Evolutionary conservation across 148 eudicot species (phyloP), one percentile per base, ranked within the genome.

Genomic region (Spergularia marina): DNA sequence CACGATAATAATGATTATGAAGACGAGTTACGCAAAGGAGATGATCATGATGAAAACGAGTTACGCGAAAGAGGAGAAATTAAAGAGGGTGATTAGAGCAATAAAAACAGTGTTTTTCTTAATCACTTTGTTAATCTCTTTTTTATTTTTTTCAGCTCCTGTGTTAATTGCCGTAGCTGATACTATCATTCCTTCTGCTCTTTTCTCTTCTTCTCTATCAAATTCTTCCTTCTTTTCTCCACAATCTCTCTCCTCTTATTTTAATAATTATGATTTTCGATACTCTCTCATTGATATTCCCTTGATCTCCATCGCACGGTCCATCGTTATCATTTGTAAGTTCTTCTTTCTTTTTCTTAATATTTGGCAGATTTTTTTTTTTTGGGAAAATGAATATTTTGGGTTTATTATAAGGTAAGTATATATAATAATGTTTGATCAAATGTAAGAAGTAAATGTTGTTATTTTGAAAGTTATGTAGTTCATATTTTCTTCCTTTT

Each of bases 51-150:
- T 58, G 11, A 69, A 68, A 13, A 84, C 88, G 89, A 85, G 90
- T 0, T 82, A 84, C 23, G 57, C 65, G 0, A 89, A 89, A 62
- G 89, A 85, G 23, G 89, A 88, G 62, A 82, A 70, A 83, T 9
- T 73, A 39, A 74, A 76, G 56, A 80, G 75, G 20, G 49, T 79
- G 12, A 74, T 85, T 6, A 75, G 87, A 78, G 87, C 74, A 39
- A 65, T 85, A 51, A 85, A 85, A 67, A 85, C 85, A 0, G 71
- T 85, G 18, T 85, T 85, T 75, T 85, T 85, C 83, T 65, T 85
- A 68, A 74, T 85, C 23, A 75, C 83, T 10, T 56, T 85, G 41
- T 40, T 83, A 59, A 77, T 85, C 52, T 85, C 87, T 0, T 80
- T 85, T 68, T 60, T 85, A 2, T 74, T 85, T 71, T 82, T 82